These are phyloP conservation scores for Aquilaria malaccensis DNA, from an alignment of 345 rosid species.

Conservation along the genomic window DNA sequence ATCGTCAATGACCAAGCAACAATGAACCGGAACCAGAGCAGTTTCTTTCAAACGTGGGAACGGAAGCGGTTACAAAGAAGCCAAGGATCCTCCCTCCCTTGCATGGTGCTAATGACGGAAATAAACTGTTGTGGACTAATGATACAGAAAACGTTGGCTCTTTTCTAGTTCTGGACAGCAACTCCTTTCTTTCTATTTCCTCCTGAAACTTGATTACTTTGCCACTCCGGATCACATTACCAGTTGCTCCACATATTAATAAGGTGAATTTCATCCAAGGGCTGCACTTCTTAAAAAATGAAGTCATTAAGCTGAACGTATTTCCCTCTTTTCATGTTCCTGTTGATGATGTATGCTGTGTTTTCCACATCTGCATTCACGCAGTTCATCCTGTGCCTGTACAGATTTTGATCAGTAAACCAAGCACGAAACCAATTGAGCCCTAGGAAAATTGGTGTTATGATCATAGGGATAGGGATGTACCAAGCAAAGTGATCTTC, in stretches of 20 bases:
- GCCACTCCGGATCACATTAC: background rate
- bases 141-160: too few relatives aligned
- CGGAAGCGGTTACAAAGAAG: too few relatives aligned
- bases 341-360: slow-evolving; percentile 29
- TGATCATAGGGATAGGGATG: background rate
- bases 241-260: too few relatives aligned
- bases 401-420: background rate
- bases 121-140: too few relatives aligned
- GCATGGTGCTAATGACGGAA: too few relatives aligned
- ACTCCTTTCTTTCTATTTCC: too few relatives aligned
- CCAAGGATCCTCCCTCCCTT: too few relatives aligned
- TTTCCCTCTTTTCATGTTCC: slow-evolving; percentile 18
- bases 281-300: slow-evolving; percentile 34
- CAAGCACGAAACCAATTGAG: background rate
- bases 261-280: background rate
- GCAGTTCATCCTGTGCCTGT: slow-evolving; percentile 73
- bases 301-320: slow-evolving; percentile 44
- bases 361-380: slow-evolving; percentile 41
- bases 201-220: too few relatives aligned
- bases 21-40: too few relatives aligned
- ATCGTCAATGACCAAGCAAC: too few relatives aligned
- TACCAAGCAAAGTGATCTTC: slow-evolving; percentile 74
- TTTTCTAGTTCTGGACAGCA: too few relatives aligned
- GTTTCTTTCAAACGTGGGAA: too few relatives aligned
- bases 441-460: background rate